phyloP scores from a whole-genome alignment of 1,139 yeast genomes.

The Blastobotrys capitulatus region DNA sequence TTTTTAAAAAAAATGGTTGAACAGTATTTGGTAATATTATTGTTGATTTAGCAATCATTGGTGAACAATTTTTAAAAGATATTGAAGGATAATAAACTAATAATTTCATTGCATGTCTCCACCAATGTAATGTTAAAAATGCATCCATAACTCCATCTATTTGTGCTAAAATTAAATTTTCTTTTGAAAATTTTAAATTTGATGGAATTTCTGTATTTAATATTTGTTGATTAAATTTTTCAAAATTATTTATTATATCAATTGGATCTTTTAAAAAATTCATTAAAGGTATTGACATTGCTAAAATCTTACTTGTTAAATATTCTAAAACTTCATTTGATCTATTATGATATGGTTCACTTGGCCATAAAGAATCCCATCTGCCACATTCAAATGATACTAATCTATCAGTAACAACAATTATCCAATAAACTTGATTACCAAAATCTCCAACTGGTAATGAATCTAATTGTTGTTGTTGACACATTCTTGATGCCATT shows the following conservation, averaged over 20 bases:
- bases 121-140: conserved; percentile 2
- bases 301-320: not conserved
- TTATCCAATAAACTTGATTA: conserved; percentile 4
- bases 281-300: not conserved
- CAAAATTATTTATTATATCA: not conserved
- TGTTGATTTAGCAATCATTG: conserved; percentile 6
- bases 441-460: not conserved
- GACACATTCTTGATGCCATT: conserved; percentile 3
- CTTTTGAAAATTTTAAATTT: not conserved
- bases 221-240: not conserved
- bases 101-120: conserved; percentile 3
- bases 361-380: not conserved
- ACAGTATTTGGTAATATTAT: not conserved
- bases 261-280: not conserved
- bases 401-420: not conserved
- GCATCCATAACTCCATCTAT: not conserved
- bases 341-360: not conserved
- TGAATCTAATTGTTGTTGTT: not conserved
- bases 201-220: not conserved
- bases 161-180: not conserved
- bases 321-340: not conserved
- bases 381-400: not conserved
- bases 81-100: conserved; percentile 3
- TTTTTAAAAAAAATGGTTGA: not conserved
- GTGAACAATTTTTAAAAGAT: conserved; percentile 6